Conservation (phyloP, 2,329 filamentous ascomycete genomes). For the Epicoccum nigrum region DNA sequence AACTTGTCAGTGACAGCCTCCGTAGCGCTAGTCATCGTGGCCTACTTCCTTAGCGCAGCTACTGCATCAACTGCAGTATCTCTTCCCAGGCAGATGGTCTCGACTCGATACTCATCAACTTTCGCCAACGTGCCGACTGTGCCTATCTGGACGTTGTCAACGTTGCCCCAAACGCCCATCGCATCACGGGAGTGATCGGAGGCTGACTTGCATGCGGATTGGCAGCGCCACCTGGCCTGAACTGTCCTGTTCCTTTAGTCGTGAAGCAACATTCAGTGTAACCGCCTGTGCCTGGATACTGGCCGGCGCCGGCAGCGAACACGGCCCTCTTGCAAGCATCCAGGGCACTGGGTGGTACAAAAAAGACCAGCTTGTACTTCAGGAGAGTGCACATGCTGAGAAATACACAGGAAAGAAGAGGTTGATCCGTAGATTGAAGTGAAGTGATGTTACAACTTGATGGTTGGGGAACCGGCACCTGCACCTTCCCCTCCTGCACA, state of each 20-base stretch:
- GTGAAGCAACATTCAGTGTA: conserved; percentile 54
- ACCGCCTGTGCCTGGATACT: conserved; percentile 48
- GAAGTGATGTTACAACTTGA: neutral
- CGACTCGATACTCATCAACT: conserved; percentile 66
- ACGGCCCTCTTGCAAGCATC: conserved; percentile 51
- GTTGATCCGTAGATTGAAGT: neutral
- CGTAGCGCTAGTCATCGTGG: neutral
- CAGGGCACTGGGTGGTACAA: conserved; percentile 48
- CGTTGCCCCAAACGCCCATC: neutral
- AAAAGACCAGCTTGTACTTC: conserved; percentile 55
- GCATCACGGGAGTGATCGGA: neutral
- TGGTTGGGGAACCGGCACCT: neutral
- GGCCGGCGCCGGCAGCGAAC: conserved; percentile 54
- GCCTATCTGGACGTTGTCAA: conserved; percentile 56
- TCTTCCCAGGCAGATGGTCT: conserved; percentile 66
- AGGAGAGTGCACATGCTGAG: conserved; percentile 18
- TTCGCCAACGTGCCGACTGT: conserved; percentile 62
- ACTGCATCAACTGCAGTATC: conserved; percentile 64
- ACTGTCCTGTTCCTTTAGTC: conserved; percentile 66
- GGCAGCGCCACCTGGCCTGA: conserved; percentile 65
- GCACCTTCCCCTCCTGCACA: neutral
- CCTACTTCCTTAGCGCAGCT: conserved; percentile 67
- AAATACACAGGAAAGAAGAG: neutral
- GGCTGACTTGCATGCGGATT: conserved; percentile 58
- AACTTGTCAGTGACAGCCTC: conserved; percentile 1